These are phyloP conservation scores for Solanum hybrid DNA, from an alignment of 305 asterid genomes.

Conservation along the genomic window DNA sequence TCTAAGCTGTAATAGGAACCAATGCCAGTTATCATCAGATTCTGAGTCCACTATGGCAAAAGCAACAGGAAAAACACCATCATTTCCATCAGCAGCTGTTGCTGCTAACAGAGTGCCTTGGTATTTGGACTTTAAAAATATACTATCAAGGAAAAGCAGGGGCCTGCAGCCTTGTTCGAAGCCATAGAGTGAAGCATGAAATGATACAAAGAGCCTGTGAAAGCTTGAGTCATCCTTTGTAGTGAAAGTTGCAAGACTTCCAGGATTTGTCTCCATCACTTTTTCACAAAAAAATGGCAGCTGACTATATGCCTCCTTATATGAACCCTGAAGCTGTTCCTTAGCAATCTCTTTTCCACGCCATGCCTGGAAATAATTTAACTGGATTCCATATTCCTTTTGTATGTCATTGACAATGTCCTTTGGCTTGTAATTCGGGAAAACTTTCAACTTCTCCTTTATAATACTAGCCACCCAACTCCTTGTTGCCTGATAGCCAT, in stretches of 20 bases:
- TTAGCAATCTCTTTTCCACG: constrained; percentile 97
- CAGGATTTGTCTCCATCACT: constrained; percentile 92
- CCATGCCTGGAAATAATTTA: constrained; percentile 98
- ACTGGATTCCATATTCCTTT: constrained; percentile 79
- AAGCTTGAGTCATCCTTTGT: constrained; percentile 92
- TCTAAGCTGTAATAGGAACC: constrained; percentile 83
- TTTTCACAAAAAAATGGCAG: constrained; percentile 78
- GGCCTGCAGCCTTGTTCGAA: constrained; percentile 94
- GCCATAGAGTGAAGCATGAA: constrained; percentile 76
- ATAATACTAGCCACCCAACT: constrained; percentile 98
- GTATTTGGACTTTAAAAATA: constrained; percentile 72
- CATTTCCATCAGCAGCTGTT: constrained; percentile 88
- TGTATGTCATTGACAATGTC: constrained; percentile 90
- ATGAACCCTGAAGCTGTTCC: constrained; percentile 99
- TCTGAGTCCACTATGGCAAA: constrained; percentile 85
- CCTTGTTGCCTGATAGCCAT: constrained; percentile 85
- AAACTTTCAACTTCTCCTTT: constrained; percentile 79
- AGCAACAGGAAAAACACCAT: constrained; percentile 81
- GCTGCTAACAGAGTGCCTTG: constrained; percentile 89
- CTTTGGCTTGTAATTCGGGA: constrained; percentile 88
- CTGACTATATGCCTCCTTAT: constrained; percentile 87
- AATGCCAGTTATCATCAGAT: constrained; percentile 82
- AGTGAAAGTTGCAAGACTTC: constrained; percentile 85
- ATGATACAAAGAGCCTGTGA: constrained; percentile 77
- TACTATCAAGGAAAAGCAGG: constrained; percentile 78